phyloP scores from a whole-genome alignment of 345 rosid genomes.

The Trapa bicornis region DNA sequence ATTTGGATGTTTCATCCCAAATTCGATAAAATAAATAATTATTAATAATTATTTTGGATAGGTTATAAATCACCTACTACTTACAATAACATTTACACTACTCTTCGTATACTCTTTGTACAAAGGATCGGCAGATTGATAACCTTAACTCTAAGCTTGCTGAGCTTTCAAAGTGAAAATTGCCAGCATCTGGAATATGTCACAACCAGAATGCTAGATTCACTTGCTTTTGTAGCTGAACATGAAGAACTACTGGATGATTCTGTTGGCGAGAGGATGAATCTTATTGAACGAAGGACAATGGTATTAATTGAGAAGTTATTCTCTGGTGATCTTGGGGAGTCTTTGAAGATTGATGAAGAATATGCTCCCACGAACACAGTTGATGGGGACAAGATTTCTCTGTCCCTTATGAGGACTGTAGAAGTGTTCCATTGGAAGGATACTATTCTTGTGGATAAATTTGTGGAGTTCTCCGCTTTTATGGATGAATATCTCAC shows the following conservation, averaged over 20 bases:
- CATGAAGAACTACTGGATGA: constrained; percentile 46
- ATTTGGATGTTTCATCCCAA: neutral
- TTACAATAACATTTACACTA: neutral
- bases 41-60: no score
- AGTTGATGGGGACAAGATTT: constrained; percentile 28
- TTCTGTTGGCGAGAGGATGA: constrained; percentile 35
- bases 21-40: no score
- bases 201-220: constrained; percentile 47
- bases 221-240: constrained; percentile 42
- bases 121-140: constrained; percentile 45
- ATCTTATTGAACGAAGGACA: constrained; percentile 41
- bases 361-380: constrained; percentile 22
- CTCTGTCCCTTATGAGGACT: constrained; percentile 36
- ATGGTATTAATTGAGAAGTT: constrained; percentile 19
- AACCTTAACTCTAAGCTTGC: constrained; percentile 40
- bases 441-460: constrained; percentile 34
- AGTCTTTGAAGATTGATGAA: constrained; percentile 20
- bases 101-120: constrained; percentile 24
- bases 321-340: constrained; percentile 24
- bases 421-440: constrained; percentile 35
- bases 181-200: constrained; percentile 34
- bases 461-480: constrained; percentile 34
- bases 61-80: no score
- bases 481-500: constrained; percentile 40
- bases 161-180: constrained; percentile 27